Percentiles rank a stretch among this genome's conserved stretches.
phyloP scores from a whole-genome alignment of 257 asterid species.

The Solanum sitiens region DNA sequence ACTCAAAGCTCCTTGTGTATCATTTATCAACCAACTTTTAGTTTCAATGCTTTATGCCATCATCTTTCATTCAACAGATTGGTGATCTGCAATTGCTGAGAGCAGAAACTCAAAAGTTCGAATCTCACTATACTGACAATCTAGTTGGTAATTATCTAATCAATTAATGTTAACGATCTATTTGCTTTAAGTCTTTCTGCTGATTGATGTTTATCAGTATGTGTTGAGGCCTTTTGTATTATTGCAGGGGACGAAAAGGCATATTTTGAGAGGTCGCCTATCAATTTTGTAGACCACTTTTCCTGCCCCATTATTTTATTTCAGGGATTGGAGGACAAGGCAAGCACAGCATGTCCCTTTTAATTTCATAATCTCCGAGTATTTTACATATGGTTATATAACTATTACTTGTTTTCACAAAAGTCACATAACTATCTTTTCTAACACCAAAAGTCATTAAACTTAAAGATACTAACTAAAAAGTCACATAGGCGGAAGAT shows the following conservation, averaged over 20 bases:
- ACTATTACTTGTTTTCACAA: not conserved
- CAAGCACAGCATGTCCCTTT: constrained; percentile 7
- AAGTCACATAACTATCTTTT: not conserved
- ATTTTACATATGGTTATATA: not conserved
- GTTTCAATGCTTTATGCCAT: not conserved
- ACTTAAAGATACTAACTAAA: not conserved
- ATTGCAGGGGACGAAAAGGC: constrained; percentile 41
- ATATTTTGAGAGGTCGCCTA: constrained; percentile 54
- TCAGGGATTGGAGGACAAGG: constrained; percentile 97
- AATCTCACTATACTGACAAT: constrained; percentile 75
- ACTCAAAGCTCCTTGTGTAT: not conserved
- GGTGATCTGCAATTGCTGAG: constrained; percentile 69
- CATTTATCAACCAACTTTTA: not conserved
- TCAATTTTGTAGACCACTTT: constrained; percentile 51
- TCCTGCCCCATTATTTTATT: constrained; percentile 61
- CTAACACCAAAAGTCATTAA: not conserved
- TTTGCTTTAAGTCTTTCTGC: not conserved
- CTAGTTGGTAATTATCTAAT: constrained; percentile 58
- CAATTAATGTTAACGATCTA: not conserved
- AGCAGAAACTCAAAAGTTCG: constrained; percentile 81
- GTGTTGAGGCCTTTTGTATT: not conserved
- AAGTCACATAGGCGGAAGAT: not conserved
- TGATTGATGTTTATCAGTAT: not conserved
- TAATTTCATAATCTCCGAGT: not conserved
- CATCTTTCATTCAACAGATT: constrained; percentile 38